Base-by-base conservation (phyloP, 208 protist species). In the Phytomonas sp. region DNA sequence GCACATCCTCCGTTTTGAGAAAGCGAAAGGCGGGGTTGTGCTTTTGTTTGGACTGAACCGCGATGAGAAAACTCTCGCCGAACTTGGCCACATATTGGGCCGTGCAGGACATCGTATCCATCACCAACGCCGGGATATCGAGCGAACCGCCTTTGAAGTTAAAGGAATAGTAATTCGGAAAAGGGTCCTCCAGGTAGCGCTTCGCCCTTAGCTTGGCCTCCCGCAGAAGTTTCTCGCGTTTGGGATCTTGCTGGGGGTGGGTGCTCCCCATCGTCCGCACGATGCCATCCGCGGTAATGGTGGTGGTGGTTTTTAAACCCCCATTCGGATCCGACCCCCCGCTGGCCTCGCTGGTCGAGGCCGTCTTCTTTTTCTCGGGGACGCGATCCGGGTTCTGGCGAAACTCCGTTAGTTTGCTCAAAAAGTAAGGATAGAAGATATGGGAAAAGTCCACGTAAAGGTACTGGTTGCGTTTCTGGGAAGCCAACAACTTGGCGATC, bases 21-120 rank as follows among this genome's bases (percentile, higher is more conserved):
- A 94, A 94, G 60, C 82, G 82, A 64, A 96, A 91, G 12, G 79
- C 67, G 0, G 81, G 76, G 73, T 94, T 90, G 73, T 82, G 80
- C 31, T 75, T 74, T 66, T 94, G 81, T 59, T 88, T 86, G 3
- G 70, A 71, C 62, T 77, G 67, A 29, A 96, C 72, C 23, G 80
- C 76, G 42, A 78, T 61, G 31, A 96, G 65, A 60, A 96, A 96
- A 8, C 65, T 73, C 2, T 89, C 84, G 11, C 91, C 91, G 72
- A 93, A 93, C 80, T 96, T 96, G 37, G 88, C 88, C 16, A 81
- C 78, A 77, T 94, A 96, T 80, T 96, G 91, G 40, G 91, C 91
- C 0, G 88, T 87, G 66, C 72, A 74, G 2, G 83, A 82, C 74
- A 96, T 87, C 66, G 93, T 78, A 40, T 86, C 86, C 67, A 94